Base-by-base conservation (phyloP, 177 flowering plant genomes). In the Telopea speciosissima region DNA sequence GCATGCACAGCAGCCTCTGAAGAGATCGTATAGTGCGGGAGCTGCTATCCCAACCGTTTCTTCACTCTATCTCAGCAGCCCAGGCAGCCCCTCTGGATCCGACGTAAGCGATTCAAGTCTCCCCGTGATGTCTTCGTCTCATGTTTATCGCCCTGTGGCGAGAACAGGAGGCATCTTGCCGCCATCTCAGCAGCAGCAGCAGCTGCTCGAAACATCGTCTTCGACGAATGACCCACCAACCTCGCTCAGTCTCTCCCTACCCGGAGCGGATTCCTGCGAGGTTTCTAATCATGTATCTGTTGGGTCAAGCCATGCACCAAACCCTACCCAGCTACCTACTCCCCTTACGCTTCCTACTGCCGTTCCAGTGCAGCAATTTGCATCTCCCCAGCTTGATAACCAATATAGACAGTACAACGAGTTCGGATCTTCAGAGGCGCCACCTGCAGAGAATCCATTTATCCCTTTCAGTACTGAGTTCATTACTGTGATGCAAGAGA, bases 41-140 rank as follows among this genome's bases (percentile, higher is more conserved):
- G 84, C 91, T 13, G 70, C 63, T 3, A 81, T 75, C 21, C 68
- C 67, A 11, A 76, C 71, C 2, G 77, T 74, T 1, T 79, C 87
- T 8, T 89, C 82, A 7, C 75, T 81, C 16, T 73, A 74, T 58
- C 72, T 78, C 68, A 81, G 64, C 62, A 81, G 66, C 64, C 90
- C 92, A 0, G 78, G 85, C 6, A 92, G 97, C 69, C 91, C 91
- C 0, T 82, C 87, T 12, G 96, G 92, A 58, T 94, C 97, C 11
- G 98, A 89, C 67, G 75, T 75, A 1, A 89, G 94, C 78, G 94
- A 92, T 59, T 87, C 95, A 0, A 83, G 90, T 61, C 73, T 79
- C 1, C 86, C 76, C 0, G 74, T 71, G 16, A 24, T 78, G 65
- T 56, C 77, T 1, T 66, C 89, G 5, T 72, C 78, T 13, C 81